Base-by-base conservation (phyloP, 2,329 filamentous ascomycete species). In the Clathrospora elynae region DNA sequence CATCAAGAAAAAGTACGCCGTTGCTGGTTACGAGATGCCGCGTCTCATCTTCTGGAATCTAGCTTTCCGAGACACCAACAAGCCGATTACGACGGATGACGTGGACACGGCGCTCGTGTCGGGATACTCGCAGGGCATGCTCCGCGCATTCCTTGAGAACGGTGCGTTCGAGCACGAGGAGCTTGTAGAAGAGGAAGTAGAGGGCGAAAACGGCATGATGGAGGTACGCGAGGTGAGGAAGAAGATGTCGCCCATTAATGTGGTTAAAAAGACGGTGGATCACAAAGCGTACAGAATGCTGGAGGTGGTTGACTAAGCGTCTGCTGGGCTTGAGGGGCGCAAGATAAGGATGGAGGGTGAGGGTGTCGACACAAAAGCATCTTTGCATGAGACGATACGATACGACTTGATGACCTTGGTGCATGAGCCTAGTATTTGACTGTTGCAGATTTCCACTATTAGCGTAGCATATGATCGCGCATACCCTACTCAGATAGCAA, bases 21-120 rank as follows among this genome's bases (percentile, higher is more conserved):
- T 71, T 0, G 74, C 75, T 2, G 80, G 81, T 0, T 84, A 84
- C 52, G 75, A 81, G 42, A 71, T 83, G 65, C 81, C 81, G 0
- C 73, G 80, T 59, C 64, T 84, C n/a, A 69, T 84, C 3, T 83
- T 81, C 59, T 83, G 80, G 81, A 82, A 83, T 53, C 67, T 83
- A 12, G 78, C 78, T 0, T 75, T 72, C 6, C 69, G 71, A 0
- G 65, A 51, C 2, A 73, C 73, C 1, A 72, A 73, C 4, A 82
- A 81, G 65, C 78, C 78, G 1, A 74, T 78, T 3, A 72, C 63
- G 1, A 70, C 68, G n/a, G 68, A 71, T 1, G 67, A 78, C 35
- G 45, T 61, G 24, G 75, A 77, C 16, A 78, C 75, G 4, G 70
- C 72, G 25, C 53, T 83, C 17, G 76, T 82, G n/a, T 76, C 72